Percentiles rank a stretch among this genome's conserved stretches.
These are phyloP conservation scores for Mallotus repandus DNA, from an alignment of 441 rosid species.

Conservation along the genomic window DNA sequence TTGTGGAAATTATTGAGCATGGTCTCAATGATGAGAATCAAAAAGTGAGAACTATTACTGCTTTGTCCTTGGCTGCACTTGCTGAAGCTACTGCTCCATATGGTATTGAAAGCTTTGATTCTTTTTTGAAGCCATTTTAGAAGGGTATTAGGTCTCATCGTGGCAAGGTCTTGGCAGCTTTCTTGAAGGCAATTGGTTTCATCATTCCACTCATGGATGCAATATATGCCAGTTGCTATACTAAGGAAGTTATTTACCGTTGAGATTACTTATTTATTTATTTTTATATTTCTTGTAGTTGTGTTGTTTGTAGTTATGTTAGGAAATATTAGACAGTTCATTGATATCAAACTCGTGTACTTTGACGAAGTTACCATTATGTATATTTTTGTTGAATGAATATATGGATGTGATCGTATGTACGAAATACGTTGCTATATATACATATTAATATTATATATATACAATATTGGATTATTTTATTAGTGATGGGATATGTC, in stretches of 20 bases:
- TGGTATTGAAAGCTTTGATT: conserved; percentile 96
- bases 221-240: conserved; percentile 83
- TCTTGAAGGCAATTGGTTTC: conserved; percentile 94
- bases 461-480: too few species aligned
- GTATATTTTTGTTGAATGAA: too few species aligned
- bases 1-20: conserved; percentile 87
- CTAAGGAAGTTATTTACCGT: conserved; percentile 95
- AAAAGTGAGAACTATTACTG: conserved; percentile 96
- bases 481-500: too few species aligned
- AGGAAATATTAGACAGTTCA: too few species aligned
- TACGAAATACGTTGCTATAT: too few species aligned
- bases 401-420: too few species aligned
- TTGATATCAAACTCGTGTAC: too few species aligned
- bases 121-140: conserved; percentile 94
- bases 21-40: conserved; percentile 96
- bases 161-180: conserved; percentile 96
- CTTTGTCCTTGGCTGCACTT: conserved; percentile 94
- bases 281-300: too few species aligned
- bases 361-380: too few species aligned
- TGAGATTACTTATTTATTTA: too few species aligned
- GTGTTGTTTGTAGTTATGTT: too few species aligned
- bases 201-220: conserved; percentile 99
- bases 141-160: conserved; percentile 97
- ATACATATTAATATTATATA: too few species aligned
- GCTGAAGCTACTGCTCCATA: conserved; percentile 99